phyloP scores from a whole-genome alignment of 441 rosid species.

The Populus hybrid region DNA sequence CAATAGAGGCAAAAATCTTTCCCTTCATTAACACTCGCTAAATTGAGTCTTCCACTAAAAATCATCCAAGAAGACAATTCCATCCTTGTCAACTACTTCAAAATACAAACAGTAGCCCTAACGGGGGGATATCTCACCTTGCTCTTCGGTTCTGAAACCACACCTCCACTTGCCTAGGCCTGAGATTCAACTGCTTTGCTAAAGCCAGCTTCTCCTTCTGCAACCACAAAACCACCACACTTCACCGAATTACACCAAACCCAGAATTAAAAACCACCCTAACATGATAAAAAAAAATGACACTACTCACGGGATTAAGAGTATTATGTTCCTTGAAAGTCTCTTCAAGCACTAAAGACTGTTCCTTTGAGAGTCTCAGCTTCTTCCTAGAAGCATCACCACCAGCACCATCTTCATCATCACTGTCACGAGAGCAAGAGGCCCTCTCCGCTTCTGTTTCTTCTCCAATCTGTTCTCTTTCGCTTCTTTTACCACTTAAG shows the following conservation, averaged over 20 bases:
- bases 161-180: slow-evolving; percentile 88
- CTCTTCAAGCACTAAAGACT: slow-evolving; percentile 74
- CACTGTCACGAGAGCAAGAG: slow-evolving; percentile 57
- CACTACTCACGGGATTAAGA: slow-evolving; percentile 74
- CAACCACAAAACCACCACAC: slow-evolving; percentile 2
- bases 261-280: neutral
- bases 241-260: neutral
- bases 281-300: neutral
- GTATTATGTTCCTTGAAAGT: slow-evolving; percentile 79
- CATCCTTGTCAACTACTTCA: neutral
- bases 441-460: slow-evolving; percentile 63
- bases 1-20: neutral
- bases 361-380: slow-evolving; percentile 75
- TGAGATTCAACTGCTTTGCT: slow-evolving; percentile 72
- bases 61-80: neutral
- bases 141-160: slow-evolving; percentile 98
- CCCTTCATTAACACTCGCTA: neutral
- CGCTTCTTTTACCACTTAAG: slow-evolving; percentile 66
- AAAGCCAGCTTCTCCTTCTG: slow-evolving; percentile 83
- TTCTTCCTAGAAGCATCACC: slow-evolving; percentile 79
- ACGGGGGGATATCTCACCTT: slow-evolving; percentile 40
- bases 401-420: slow-evolving; percentile 65
- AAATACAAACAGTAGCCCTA: slow-evolving; percentile 19
- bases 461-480: slow-evolving; percentile 54
- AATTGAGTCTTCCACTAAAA: neutral